Conservation (phyloP, 225 moss, liverwort and hornwort genomes). For the Lunularia cruciata region DNA sequence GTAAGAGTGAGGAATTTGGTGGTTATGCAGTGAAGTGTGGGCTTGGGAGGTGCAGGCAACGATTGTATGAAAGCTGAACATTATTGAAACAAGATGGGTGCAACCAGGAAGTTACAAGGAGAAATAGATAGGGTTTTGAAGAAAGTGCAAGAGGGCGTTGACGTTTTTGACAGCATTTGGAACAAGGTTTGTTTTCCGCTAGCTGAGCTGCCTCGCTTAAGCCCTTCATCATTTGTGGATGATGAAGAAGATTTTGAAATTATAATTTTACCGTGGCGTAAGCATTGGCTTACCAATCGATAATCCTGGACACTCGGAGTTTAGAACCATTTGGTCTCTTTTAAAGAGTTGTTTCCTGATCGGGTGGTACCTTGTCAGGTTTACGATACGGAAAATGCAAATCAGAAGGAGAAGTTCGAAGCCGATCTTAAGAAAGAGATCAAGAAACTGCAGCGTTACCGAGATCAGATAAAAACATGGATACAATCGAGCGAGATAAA, state of each 20-base stretch:
- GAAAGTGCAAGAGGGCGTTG: conserved; percentile 54
- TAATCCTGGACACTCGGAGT: too few species aligned
- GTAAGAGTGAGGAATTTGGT: not conserved
- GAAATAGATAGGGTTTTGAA: conserved; percentile 59
- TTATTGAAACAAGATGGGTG: conserved; percentile 40
- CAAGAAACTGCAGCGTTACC: conserved; percentile 95
- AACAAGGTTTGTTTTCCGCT: conserved; percentile 37
- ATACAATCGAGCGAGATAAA: conserved; percentile 99
- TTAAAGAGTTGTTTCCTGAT: too few species aligned
- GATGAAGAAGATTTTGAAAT: not conserved
- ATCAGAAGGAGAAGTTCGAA: conserved; percentile 98
- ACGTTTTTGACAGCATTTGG: conserved; percentile 56
- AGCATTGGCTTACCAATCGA: not conserved
- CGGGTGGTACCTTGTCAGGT: conserved; percentile 49
- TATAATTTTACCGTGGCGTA: not conserved
- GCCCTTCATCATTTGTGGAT: not conserved
- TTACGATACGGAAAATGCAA: conserved; percentile 98
- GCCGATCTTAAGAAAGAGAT: conserved; percentile 98
- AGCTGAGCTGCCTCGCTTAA: not conserved
- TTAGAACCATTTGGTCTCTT: too few species aligned
- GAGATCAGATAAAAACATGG: conserved; percentile 99
- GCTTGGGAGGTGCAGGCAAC: not conserved
- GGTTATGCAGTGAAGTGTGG: not conserved
- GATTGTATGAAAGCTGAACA: not conserved
- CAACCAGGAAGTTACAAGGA: conserved; percentile 54